Evolutionary conservation across 352 stramenopile genomes (phyloP).

Genomic region (Phytopythium sindhum): DNA sequence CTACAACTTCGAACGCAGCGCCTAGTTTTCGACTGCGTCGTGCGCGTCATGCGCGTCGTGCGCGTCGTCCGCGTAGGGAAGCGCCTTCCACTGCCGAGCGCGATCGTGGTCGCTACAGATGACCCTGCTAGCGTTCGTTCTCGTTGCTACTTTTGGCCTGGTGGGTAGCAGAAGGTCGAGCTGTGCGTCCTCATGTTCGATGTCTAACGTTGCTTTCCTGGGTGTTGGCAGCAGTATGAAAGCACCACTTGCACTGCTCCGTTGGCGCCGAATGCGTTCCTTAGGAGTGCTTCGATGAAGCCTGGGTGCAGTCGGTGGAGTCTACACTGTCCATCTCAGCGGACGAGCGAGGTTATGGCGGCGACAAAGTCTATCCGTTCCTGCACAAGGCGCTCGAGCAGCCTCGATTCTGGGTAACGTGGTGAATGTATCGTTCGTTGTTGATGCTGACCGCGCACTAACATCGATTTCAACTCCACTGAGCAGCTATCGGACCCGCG

Average conservation of each 20-base stretch:
- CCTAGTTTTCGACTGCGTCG: too few species aligned
- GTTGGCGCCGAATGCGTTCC: constrained; percentile 32
- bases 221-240: background rate
- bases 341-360: constrained; percentile 14
- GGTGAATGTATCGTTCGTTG: background rate
- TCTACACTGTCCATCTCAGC: constrained; percentile 24
- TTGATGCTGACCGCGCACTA: background rate
- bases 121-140: background rate
- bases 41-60: too few species aligned
- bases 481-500: constrained; percentile 11
- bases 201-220: background rate
- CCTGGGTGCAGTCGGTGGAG: constrained; percentile 24
- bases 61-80: too few species aligned
- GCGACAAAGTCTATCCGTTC: constrained; percentile 22
- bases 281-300: constrained; percentile 36
- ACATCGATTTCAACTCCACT: background rate
- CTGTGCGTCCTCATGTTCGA: background rate
- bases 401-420: constrained; percentile 28
- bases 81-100: too few species aligned
- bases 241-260: background rate
- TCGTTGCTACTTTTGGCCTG: background rate
- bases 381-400: constrained; percentile 30
- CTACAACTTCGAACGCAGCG: too few species aligned
- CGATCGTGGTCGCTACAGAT: background rate
- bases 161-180: background rate